phyloP scores from a whole-genome alignment of 495 filamentous ascomycete genomes.

The Hypoxylon trugodes region DNA sequence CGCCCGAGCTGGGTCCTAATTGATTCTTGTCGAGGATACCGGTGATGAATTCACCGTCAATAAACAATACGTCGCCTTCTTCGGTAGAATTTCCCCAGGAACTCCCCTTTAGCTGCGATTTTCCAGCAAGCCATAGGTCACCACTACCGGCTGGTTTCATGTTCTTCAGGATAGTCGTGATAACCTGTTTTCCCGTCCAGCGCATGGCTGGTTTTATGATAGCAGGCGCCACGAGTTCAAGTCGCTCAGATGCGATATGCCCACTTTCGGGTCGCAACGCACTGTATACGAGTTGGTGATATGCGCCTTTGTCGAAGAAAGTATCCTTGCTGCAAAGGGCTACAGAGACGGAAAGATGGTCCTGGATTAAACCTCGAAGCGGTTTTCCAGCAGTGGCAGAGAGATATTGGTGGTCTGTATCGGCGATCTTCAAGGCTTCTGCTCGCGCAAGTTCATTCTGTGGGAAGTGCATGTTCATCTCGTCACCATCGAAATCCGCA shows the following conservation, averaged over 20 bases:
- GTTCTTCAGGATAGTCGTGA: slow-evolving; percentile 93
- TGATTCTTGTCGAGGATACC: slow-evolving; percentile 98
- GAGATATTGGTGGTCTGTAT: slow-evolving; percentile 97
- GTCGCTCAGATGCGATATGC: slow-evolving; percentile 73
- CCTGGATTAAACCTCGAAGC: slow-evolving; percentile 95
- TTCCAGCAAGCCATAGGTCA: slow-evolving; percentile 80
- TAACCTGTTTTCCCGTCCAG: slow-evolving; percentile 99
- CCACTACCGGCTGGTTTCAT: slow-evolving; percentile 78
- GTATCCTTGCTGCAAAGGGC: slow-evolving; percentile 90
- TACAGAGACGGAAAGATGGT: slow-evolving; percentile 95
- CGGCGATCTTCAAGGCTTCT: slow-evolving; percentile 90
- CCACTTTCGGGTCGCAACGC: slow-evolving; percentile 89
- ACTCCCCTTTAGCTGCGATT: slow-evolving; percentile 76
- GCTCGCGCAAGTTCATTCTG: slow-evolving; percentile 94
- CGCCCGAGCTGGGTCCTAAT: slow-evolving; percentile 85
- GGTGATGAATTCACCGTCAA: slow-evolving; percentile 83
- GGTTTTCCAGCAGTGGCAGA: slow-evolving; percentile 94
- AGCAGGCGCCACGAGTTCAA: slow-evolving; percentile 80
- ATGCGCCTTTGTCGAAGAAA: slow-evolving; percentile 89
- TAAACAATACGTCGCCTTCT: slow-evolving; percentile 83
- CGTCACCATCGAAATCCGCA: slow-evolving; percentile 99
- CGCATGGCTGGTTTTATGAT: slow-evolving; percentile 79
- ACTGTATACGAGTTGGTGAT: slow-evolving; percentile 90
- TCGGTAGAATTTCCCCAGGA: slow-evolving; percentile 70
- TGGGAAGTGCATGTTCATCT: slow-evolving; percentile 99